Percentiles rank a stretch among this genome's conserved stretches.
phyloP scores from a whole-genome alignment of 768 basidiomycete species.

The Amanita rubescens region DNA sequence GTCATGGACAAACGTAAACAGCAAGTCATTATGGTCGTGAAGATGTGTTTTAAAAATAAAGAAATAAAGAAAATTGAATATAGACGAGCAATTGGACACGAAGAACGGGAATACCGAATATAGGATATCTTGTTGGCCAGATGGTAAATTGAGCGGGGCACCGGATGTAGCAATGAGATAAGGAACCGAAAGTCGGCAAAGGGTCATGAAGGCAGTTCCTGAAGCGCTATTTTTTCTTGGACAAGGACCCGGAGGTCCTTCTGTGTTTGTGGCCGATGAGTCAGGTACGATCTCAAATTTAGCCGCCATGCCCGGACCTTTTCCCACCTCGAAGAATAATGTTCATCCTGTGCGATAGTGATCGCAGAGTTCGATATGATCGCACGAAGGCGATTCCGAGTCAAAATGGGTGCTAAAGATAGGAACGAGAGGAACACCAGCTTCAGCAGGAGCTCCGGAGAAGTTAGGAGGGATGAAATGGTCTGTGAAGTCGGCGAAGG shows the following conservation, averaged over 20 bases:
- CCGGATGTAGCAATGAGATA: background rate
- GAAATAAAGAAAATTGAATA: conserved; percentile 4
- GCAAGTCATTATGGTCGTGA: conserved; percentile 14
- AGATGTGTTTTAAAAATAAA: background rate
- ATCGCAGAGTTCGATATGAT: conserved; percentile 35
- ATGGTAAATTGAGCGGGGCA: background rate
- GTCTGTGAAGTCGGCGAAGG: conserved; percentile 67
- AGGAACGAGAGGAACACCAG: conserved; percentile 76
- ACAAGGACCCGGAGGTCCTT: conserved; percentile 44
- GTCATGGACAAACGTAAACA: conserved; percentile 13
- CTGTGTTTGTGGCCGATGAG: conserved; percentile 42
- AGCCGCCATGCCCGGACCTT: conserved; percentile 68
- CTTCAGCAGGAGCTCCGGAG: conserved; percentile 78
- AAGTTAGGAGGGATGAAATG: conserved; percentile 77
- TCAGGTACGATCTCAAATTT: conserved; percentile 39
- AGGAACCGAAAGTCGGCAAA: background rate
- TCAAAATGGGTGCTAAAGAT: conserved; percentile 82
- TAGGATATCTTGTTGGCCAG: background rate
- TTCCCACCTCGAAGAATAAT: conserved; percentile 36
- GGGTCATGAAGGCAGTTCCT: conserved; percentile 30
- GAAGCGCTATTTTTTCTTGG: conserved; percentile 46
- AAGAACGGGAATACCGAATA: background rate
- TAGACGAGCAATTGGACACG: conserved; percentile 3
- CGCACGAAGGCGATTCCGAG: conserved; percentile 54
- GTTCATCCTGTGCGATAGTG: conserved; percentile 15